Percentiles rank a stretch among this genome's conserved stretches.
Evolutionary conservation across 331 rosid genomes (phyloP).

Genomic region (Pyrus hybrid): DNA sequence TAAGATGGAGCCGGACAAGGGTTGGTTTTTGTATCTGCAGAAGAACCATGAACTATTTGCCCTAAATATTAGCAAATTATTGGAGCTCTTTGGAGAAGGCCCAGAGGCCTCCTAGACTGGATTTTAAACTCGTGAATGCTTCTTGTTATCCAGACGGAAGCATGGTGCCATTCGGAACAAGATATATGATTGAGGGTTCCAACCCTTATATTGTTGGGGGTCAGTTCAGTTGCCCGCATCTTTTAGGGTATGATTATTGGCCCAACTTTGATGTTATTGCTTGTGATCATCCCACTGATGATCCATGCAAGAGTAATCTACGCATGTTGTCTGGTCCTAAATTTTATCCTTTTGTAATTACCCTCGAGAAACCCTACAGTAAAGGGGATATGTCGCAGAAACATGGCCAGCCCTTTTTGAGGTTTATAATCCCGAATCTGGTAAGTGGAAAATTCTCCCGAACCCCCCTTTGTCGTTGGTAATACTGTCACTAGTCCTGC

Average conservation of each 20-base stretch:
- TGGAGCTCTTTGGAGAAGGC: neutral
- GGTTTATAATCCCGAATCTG: neutral
- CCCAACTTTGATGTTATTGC: no score
- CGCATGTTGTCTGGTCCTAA: neutral
- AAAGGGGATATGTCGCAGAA: neutral
- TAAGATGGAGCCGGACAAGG: neutral
- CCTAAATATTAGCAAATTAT: neutral
- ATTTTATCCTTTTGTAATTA: neutral
- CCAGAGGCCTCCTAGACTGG: neutral
- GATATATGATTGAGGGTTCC: neutral
- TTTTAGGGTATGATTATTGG: no score
- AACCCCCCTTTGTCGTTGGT: neutral
- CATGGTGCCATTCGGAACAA: neutral
- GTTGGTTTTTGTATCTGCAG: no score
- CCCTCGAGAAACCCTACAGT: neutral
- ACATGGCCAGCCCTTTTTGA: neutral
- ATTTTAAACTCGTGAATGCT: neutral
- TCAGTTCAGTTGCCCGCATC: neutral
- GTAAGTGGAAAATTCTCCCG: neutral
- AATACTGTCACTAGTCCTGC: no score
- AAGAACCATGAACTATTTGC: neutral
- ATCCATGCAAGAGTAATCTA: neutral
- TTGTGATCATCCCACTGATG: neutral
- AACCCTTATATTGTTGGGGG: neutral
- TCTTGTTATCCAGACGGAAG: neutral